phyloP scores from a whole-genome alignment of 805 yeast species.

The Sugiyamaella floridensis region DNA sequence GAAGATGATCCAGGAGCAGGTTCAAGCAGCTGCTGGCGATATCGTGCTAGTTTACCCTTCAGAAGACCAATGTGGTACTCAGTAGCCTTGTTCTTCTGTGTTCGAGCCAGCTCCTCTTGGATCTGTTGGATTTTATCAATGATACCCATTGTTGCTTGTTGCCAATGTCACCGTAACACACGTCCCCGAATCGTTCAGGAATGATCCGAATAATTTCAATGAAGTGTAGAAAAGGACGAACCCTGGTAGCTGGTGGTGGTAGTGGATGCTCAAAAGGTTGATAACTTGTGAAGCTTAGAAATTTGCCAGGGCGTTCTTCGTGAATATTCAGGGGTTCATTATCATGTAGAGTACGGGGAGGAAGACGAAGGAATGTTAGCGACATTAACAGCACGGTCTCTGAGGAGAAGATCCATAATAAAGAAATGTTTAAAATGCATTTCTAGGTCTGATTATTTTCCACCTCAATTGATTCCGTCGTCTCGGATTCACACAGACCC shows the following conservation, averaged over 20 bases:
- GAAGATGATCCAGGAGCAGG: constrained; percentile 72
- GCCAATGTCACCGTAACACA: background rate
- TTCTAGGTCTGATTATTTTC: no score
- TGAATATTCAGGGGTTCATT: background rate
- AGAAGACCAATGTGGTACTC: constrained; percentile 92
- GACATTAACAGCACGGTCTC: background rate
- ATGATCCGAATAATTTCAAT: no score
- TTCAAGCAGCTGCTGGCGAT: constrained; percentile 83
- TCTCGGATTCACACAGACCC: no score
- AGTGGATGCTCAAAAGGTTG: background rate
- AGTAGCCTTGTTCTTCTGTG: constrained; percentile 96
- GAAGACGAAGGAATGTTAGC: no score
- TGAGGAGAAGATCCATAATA: background rate
- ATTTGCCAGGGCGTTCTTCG: background rate
- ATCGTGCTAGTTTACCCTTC: constrained; percentile 90
- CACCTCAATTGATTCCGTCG: no score
- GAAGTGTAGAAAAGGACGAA: no score
- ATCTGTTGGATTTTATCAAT: constrained; percentile 76
- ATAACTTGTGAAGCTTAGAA: background rate
- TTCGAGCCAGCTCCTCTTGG: constrained; percentile 87
- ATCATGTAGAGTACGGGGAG: background rate
- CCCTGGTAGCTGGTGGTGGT: no score
- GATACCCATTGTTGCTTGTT: constrained; percentile 20
- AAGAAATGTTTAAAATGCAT: no score
- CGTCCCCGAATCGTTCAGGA: background rate